Conservation (phyloP, 257 asterid genomes). For the Craterostigma plantagineum region DNA sequence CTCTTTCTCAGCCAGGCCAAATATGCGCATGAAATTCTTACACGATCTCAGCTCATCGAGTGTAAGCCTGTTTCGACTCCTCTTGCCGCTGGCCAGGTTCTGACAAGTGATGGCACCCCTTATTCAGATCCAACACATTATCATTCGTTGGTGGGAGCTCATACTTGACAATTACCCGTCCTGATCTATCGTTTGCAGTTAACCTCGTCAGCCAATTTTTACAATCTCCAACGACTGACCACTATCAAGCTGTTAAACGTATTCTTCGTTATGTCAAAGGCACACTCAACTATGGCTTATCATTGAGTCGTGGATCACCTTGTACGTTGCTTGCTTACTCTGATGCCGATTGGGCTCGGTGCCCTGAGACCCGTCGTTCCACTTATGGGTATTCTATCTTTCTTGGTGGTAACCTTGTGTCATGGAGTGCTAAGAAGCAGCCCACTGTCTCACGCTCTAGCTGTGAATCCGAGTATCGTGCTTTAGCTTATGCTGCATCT, state of each 20-base stretch:
- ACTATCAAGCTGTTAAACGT: background rate
- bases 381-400: background rate
- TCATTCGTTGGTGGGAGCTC: background rate
- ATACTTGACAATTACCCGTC: too few species aligned
- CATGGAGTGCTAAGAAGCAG: too few species aligned
- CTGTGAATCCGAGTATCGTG: too few species aligned
- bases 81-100: background rate
- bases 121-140: background rate
- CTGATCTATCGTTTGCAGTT: too few species aligned
- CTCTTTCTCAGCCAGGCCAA: background rate
- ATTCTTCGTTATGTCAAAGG: background rate
- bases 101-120: background rate
- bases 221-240: background rate
- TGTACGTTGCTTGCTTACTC: background rate
- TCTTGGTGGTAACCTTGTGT: background rate
- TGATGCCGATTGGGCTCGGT: background rate
- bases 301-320: background rate
- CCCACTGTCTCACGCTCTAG: too few species aligned
- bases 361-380: background rate
- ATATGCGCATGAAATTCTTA: background rate
- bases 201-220: background rate
- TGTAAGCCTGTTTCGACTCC: slow-evolving; percentile 1
- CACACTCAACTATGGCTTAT: background rate
- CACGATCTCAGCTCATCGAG: background rate
- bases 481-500: background rate